Evolutionary conservation across 495 filamentous ascomycete species (phyloP), one percentile per base, ranked within the genome.

Genomic region (Choiromyces venosus): DNA sequence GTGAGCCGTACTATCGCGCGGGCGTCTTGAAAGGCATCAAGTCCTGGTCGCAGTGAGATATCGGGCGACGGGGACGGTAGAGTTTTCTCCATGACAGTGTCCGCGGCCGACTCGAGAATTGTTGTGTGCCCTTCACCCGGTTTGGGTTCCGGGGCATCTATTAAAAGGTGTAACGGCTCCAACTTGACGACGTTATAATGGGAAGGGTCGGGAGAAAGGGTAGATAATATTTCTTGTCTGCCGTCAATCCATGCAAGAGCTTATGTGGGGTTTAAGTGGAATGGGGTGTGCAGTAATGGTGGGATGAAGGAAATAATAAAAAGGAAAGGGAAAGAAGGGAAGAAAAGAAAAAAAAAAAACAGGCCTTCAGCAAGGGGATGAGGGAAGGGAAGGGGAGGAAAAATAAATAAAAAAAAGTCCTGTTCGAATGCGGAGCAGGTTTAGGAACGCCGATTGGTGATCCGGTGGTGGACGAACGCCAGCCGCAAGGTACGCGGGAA

Each of bases 1-100:
- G 93, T 83, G 37, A 92, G 82, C 42, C 88, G 88, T 74, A 94
- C 83, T 65, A 96, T 86, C 56, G 86, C 82, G 72, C 89, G 81
- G 21, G 86, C 85, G 79, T 87, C 84, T 67, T 81, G 76, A 72
- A 86, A 84, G 37, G 85, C 82, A 77, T 84, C 81, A 56, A 87
- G 70, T 37, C 69, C 39, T 35, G 33, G 67, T 37, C 18, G 35
- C 5, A 25, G 65, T 35, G 64, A 64, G 38, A 38, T 37, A 35
- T 37, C 40, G 71, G 56, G 52, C n/a, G 77, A 40, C 9, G 61
- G 52, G 52, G 77, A 40, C 9, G 61, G 69, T 40, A 72, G 37
- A 69, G 70, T 25, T 61, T 77, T 77, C 69, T 77, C 75, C 75
- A 77, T 77, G 61, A 44, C 69, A 66, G 19, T 36, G 46, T 68